Conservation (phyloP, 768 basidiomycete species). For the Trametes villosa region DNA sequence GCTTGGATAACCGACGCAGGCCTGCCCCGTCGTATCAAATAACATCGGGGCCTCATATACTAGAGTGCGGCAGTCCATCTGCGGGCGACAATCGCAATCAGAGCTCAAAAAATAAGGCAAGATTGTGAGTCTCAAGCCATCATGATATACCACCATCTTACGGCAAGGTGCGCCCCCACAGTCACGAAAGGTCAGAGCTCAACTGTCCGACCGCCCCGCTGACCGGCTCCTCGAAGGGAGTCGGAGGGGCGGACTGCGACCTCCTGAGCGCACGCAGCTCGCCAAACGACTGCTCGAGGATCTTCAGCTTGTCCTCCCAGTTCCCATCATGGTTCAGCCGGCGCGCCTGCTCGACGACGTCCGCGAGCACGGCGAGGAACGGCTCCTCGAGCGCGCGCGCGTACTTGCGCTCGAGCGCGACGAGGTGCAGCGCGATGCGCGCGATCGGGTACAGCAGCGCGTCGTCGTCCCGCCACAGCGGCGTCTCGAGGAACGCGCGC, state of each 20-base stretch:
- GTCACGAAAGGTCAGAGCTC: too few species aligned
- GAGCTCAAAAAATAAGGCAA: too few species aligned
- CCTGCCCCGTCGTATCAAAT: too few species aligned
- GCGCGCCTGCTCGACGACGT: constrained; percentile 10
- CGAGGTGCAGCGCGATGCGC: constrained; percentile 20
- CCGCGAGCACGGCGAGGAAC: constrained; percentile 14
- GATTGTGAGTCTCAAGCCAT: too few species aligned
- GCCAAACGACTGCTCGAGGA: constrained; percentile 4
- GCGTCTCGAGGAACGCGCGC: constrained; percentile 14
- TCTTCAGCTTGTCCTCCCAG: constrained; percentile 23
- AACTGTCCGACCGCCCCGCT: too few species aligned
- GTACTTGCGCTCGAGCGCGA: constrained; percentile 11
- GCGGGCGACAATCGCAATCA: too few species aligned
- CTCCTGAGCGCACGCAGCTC: constrained; percentile 9
- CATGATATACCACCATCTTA: too few species aligned
- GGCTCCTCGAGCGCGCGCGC: constrained; percentile 6
- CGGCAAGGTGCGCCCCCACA: too few species aligned
- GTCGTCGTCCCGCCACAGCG: constrained; percentile 12
- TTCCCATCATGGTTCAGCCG: constrained; percentile 9
- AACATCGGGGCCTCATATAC: too few species aligned
- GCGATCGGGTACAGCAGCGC: constrained; percentile 17
- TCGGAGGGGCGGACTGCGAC: not conserved
- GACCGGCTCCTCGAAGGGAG: not conserved
- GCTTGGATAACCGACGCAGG: too few species aligned
- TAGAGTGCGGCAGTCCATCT: too few species aligned